Evolutionary conservation across 148 eudicot species (phyloP), one percentile per base, ranked within the genome.

Genomic region (Gaultheria prostrata): DNA sequence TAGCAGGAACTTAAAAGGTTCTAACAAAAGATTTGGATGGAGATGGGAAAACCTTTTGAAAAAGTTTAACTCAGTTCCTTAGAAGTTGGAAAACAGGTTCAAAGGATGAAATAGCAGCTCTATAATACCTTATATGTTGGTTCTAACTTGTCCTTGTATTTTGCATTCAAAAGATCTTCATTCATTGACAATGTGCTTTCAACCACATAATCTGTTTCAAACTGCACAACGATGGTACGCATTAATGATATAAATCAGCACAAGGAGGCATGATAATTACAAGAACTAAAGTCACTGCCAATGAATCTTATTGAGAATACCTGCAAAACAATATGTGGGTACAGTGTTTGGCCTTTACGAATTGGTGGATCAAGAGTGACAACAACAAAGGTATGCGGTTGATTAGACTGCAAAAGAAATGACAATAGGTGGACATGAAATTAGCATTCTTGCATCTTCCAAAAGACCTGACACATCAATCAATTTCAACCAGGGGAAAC

Each of bases 281-380:
- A n/a, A 59, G 73, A 79, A 13, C 74, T n/a, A 43, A 48, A 83
- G 50, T 48, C n/a, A 6, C 56, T 14, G 51, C 49, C 80, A 46
- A 49, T 61, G 59, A 21, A 46, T 57, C 5, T 14, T 80, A 76
- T 32, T 1, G 54, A 67, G 8, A 65, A 17, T 94, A 97, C 99
- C 99, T 97, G 99, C 91, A 95, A 88, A 80, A 97, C 99, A 85
- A 97, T 97, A 87, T 97, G 99, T 5, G 98, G 99, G 88, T 97
- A 97, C 84, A 97, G 77, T 12, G 99, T 97, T 84, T 97, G 98
- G 78, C 99, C 99, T 86, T 97, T 97, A 75, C 99, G 95, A 72
- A 97, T 97, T 6, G 99, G 99, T 53, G 99, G 99, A 87, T 97
- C 99, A 82, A 97, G 95, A 80, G 97, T 93, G 76, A 97, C 88